Conservation (phyloP, 331 rosid species). For the Quercus lobata region DNA sequence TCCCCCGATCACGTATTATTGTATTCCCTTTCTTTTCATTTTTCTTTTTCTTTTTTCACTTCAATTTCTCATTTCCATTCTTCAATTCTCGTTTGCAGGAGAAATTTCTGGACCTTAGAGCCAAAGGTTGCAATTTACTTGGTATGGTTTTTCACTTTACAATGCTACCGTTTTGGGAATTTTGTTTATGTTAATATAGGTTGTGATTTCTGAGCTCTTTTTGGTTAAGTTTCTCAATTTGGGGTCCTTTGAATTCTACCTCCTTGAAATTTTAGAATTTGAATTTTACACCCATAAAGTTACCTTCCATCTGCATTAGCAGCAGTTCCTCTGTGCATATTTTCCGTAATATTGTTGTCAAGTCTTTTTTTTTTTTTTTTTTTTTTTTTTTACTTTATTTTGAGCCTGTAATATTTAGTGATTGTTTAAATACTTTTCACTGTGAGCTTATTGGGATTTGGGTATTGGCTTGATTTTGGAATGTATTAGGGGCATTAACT, state of each 20-base stretch:
- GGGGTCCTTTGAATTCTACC: no score
- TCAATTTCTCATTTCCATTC: background rate
- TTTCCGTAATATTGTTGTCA: background rate
- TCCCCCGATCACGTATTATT: slow-evolving; percentile 64
- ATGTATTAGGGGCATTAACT: no score
- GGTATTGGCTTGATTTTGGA: no score
- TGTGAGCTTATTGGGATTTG: background rate
- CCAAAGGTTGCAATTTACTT: slow-evolving; percentile 73
- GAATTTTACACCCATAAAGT: no score
- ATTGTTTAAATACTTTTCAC: background rate
- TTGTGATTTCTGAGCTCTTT: background rate
- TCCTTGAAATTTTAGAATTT: no score
- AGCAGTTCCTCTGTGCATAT: no score
- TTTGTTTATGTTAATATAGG: background rate
- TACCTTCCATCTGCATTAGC: no score
- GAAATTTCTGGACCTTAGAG: slow-evolving; percentile 70
- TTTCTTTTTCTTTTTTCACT: background rate
- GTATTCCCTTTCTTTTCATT: background rate
- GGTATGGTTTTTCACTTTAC: slow-evolving; percentile 32
- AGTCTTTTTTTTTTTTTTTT: no score
- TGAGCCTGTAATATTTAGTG: background rate
- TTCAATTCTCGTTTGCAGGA: slow-evolving; percentile 44
- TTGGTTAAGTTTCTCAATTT: background rate
- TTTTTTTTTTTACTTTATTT: background rate
- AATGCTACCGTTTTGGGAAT: background rate